Conservation (phyloP, 176 grass and related monocot genomes). For the Canna indica region DNA sequence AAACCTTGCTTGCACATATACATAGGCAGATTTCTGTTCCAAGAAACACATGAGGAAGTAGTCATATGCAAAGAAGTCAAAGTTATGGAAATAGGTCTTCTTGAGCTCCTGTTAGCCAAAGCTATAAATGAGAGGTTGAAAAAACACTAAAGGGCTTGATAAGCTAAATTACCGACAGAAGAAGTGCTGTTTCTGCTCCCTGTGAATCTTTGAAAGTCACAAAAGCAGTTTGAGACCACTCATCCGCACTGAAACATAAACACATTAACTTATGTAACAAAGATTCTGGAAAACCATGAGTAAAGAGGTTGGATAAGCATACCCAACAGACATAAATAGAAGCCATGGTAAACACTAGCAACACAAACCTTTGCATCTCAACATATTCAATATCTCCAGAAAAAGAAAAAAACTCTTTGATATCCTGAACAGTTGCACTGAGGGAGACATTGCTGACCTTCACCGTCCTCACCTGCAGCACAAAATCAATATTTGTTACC, state of each 20-base stretch:
- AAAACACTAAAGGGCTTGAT: neutral
- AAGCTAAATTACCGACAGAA: slow-evolving; percentile 29
- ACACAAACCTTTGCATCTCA: slow-evolving; percentile 6
- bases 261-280: neutral
- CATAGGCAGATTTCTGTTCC: neutral
- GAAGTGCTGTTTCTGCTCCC: slow-evolving; percentile 33
- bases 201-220: slow-evolving; percentile 45
- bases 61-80: neutral
- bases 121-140: neutral
- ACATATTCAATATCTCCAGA: slow-evolving; percentile 6
- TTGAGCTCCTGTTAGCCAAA: neutral
- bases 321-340: neutral
- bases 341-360: neutral
- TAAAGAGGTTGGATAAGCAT: neutral
- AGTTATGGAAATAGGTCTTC: neutral
- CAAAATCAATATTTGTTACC: neutral
- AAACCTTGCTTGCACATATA: too few relatives aligned
- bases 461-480: neutral
- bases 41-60: neutral
- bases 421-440: neutral
- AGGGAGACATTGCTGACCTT: neutral
- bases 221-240: slow-evolving; percentile 30
- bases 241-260: slow-evolving; percentile 13
- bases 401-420: slow-evolving; percentile 1
- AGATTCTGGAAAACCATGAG: neutral